Conservation (phyloP, 345 rosid species). For the Euphorbia lathyris region DNA sequence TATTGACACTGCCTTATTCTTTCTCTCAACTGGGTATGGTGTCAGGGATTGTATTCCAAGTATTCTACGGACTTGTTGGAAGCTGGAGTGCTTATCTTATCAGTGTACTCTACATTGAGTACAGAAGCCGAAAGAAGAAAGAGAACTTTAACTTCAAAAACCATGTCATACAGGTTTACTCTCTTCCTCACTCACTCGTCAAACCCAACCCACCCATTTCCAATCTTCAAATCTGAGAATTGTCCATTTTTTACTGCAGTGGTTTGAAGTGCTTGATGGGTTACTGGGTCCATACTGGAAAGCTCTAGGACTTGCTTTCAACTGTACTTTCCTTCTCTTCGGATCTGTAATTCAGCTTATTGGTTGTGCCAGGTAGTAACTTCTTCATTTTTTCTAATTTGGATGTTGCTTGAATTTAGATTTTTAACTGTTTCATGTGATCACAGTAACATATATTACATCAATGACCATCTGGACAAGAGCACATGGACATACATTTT, state of each 20-base stretch:
- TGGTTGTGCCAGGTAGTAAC: slow-evolving; percentile 82
- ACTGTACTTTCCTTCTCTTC: slow-evolving; percentile 93
- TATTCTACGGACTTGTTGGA: slow-evolving; percentile 85
- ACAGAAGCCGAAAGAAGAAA: slow-evolving; percentile 84
- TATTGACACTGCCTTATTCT: slow-evolving; percentile 89
- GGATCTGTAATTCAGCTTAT: slow-evolving; percentile 99
- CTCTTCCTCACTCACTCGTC: background rate
- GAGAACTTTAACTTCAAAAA: slow-evolving; percentile 91
- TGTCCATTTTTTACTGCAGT: slow-evolving; percentile 41
- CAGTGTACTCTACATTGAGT: slow-evolving; percentile 92
- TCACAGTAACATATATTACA: slow-evolving; percentile 91
- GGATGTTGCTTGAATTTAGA: background rate
- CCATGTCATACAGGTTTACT: slow-evolving; percentile 97
- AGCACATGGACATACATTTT: slow-evolving; percentile 99
- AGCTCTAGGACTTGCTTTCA: slow-evolving; percentile 90
- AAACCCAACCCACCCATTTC: slow-evolving; percentile 12
- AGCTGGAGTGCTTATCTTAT: slow-evolving; percentile 99
- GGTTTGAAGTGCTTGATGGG: slow-evolving; percentile 99
- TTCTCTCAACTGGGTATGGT: slow-evolving; percentile 95
- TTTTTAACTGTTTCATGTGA: slow-evolving; percentile 3
- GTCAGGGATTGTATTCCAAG: slow-evolving; percentile 81
- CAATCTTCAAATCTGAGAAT: slow-evolving; percentile 18
- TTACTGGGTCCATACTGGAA: slow-evolving; percentile 94
- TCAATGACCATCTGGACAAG: slow-evolving; percentile 92
- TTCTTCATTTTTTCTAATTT: background rate